Percentiles rank a stretch among this genome's conserved stretches.
Evolutionary conservation across 495 filamentous ascomycete species (phyloP).

Genomic region (Thozetella sp.): DNA sequence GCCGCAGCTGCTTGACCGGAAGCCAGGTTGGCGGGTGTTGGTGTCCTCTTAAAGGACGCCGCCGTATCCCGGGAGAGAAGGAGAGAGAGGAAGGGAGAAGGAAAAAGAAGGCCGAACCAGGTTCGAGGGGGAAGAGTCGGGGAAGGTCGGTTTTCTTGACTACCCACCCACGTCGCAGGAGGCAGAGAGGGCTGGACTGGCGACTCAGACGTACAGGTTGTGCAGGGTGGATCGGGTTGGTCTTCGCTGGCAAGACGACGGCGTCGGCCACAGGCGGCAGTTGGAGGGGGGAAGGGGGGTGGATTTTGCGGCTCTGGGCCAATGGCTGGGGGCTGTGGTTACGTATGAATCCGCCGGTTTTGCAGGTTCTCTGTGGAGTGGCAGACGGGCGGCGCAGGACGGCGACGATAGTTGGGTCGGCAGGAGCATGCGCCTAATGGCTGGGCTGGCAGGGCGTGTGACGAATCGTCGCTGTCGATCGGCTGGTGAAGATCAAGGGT

Average conservation of each 20-base stretch:
- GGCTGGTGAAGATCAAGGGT: neutral
- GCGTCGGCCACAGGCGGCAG: neutral
- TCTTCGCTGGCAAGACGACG: neutral
- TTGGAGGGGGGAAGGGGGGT: neutral
- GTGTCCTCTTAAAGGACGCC: constrained; percentile 41
- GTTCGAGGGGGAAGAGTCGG: neutral
- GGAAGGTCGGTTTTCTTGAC: neutral
- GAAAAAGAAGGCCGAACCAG: neutral
- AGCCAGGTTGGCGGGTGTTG: constrained; percentile 54
- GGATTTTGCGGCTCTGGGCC: neutral
- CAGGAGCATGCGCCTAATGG: neutral
- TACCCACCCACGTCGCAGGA: neutral
- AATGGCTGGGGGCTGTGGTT: neutral
- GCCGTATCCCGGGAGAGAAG: constrained; percentile 23
- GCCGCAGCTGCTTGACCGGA: constrained; percentile 46
- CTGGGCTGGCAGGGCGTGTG: neutral
- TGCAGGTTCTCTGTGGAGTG: neutral
- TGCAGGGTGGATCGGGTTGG: neutral
- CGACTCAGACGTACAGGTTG: neutral
- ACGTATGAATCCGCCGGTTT: neutral
- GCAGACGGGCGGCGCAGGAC: neutral
- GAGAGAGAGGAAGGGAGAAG: constrained; percentile 7
- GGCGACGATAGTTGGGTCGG: constrained; percentile 1
- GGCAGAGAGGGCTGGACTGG: neutral
- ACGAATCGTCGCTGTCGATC: no score